Conservation (phyloP, 2,329 filamentous ascomycete genomes). For the Diaporthe sp. region DNA sequence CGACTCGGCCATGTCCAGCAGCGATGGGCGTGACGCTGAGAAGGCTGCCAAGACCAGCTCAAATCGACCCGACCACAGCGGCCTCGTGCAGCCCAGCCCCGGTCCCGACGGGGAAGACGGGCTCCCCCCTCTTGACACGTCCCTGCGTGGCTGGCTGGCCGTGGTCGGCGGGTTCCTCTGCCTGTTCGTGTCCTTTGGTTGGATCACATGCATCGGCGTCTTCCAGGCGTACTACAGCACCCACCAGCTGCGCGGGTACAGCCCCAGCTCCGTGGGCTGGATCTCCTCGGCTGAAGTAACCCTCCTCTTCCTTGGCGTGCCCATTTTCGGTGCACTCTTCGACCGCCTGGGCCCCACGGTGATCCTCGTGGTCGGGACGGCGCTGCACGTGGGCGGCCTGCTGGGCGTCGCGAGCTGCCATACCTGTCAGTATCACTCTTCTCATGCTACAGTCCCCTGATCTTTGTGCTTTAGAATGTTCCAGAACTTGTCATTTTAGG, state of each 20-base stretch:
- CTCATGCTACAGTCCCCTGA: too few relatives aligned
- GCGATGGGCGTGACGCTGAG: slow-evolving; percentile 1
- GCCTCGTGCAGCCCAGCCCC: not conserved
- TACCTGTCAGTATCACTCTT: slow-evolving; percentile 42
- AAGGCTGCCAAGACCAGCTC: slow-evolving; percentile 3
- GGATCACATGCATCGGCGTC: slow-evolving; percentile 61
- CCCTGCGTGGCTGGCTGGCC: slow-evolving; percentile 62
- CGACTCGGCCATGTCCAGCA: slow-evolving; percentile 7
- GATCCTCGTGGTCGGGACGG: slow-evolving; percentile 64
- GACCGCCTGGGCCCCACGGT: slow-evolving; percentile 71
- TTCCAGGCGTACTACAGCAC: slow-evolving; percentile 69
- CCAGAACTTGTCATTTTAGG: too few relatives aligned
- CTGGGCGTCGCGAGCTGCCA: slow-evolving; percentile 69
- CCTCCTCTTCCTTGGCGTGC: slow-evolving; percentile 60
- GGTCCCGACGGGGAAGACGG: slow-evolving; percentile 48
- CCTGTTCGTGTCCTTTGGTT: slow-evolving; percentile 55
- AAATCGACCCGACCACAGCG: not conserved
- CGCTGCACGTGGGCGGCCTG: slow-evolving; percentile 68
- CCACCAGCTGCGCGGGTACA: slow-evolving; percentile 60
- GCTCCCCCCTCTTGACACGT: slow-evolving; percentile 65
- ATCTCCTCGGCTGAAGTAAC: slow-evolving; percentile 67
- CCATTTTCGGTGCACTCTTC: slow-evolving; percentile 56
- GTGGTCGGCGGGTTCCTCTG: slow-evolving; percentile 55
- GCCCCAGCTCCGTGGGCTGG: slow-evolving; percentile 66
- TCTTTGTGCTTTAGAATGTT: too few relatives aligned